Base-by-base conservation (phyloP, 2,329 filamentous ascomycete species). In the Bipolaris oryzae region DNA sequence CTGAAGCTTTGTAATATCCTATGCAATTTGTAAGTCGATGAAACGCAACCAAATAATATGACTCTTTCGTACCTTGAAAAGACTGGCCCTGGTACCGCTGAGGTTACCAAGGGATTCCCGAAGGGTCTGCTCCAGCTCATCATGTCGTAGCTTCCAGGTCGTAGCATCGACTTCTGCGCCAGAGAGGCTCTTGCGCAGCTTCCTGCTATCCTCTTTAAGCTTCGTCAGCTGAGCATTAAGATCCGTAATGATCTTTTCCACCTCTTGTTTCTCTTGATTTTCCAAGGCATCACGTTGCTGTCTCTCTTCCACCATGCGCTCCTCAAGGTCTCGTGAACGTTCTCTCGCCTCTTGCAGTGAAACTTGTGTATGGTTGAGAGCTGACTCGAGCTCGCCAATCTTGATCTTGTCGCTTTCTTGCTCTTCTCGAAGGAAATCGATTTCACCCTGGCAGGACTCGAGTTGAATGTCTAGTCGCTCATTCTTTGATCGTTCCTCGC, bases 341-440 rank as follows among this genome's bases (percentile, higher is more conserved):
- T 97, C 93, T 75, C 89, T 90, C 75, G 96, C 92, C 49, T 95
- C 92, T 54, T 89, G 86, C n/a, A 96, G 80, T 46, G 81, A 86
- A 69, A 92, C 87, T 73, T 96, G 90, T n/a, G 87, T 85, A 54
- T 87, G 89, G 67, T 91, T 90, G 35, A 97, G 79, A 13, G 89
- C 87, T 7, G 91, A 90, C 72, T 98, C 93, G 7, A 98, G 82
- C 70, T 98, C 92, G 35, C 94, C 92, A 69, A 99, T 98, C 77
- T 92, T 93, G 74, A 99, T 96, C 83, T 99, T 99, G 80, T 99
- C 95, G 16, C 86, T 87, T 77, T 99, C 95, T 76, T 99, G 95
- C 79, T 99, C 95, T 73, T 99, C 95, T 1, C 95, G 88, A 48
- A 99, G 77, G 83, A 99, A 99, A 1, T 91, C 88, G 76, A 98